Evolutionary conservation across 306 rosid genomes (phyloP).

Genomic region (Inga laurina): DNA sequence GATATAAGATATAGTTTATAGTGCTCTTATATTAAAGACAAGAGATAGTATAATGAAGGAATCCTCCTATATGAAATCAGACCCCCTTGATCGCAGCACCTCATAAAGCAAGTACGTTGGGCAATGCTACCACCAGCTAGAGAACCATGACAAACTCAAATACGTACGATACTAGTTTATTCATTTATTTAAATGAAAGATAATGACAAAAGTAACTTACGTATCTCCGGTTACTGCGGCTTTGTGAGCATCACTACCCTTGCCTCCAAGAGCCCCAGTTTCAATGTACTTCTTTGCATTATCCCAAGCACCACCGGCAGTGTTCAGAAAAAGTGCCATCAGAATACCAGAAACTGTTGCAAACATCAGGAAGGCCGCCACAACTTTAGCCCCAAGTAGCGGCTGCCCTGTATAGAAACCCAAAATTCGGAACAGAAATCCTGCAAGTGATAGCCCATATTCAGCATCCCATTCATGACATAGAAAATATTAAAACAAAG

Average conservation of each 20-base stretch:
- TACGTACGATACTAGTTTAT: not conserved
- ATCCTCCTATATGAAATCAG: not conserved
- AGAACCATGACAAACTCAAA: not conserved
- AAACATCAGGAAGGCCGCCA: conserved; percentile 90
- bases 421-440: conserved; percentile 81
- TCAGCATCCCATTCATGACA: conserved; percentile 27
- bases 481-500: conserved; percentile 9
- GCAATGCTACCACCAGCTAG: too few relatives aligned
- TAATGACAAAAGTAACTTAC: conserved; percentile 50
- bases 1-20: too few relatives aligned
- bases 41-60: not conserved
- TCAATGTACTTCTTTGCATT: conserved; percentile 98
- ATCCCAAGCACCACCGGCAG: conserved; percentile 99
- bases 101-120: not conserved
- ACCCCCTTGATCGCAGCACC: not conserved
- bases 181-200: not conserved
- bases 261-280: conserved; percentile 97
- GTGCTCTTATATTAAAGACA: too few relatives aligned
- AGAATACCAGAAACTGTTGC: conserved; percentile 97
- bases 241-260: conserved; percentile 96
- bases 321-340: conserved; percentile 97
- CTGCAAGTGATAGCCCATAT: conserved; percentile 54
- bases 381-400: conserved; percentile 94
- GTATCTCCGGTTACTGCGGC: conserved; percentile 98
- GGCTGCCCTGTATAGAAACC: conserved; percentile 94